A percentile compares a stretch with the other conserved stretches of the same genome.
phyloP scores from a whole-genome alignment of 78 protist species.

The Ministeria vibrans region DNA sequence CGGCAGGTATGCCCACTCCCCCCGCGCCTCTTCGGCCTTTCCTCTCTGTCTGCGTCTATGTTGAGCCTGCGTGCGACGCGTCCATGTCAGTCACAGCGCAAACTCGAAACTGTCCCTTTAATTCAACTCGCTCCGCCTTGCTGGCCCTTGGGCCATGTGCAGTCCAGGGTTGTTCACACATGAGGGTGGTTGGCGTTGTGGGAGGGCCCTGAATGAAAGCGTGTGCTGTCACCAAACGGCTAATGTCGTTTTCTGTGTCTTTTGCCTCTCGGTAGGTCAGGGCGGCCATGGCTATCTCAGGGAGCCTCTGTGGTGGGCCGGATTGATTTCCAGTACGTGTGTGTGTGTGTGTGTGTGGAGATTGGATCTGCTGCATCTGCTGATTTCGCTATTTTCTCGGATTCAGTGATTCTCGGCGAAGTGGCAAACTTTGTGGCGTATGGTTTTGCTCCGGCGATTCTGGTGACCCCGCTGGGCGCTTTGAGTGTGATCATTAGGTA shows the following conservation, averaged over 20 bases:
- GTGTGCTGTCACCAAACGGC: no score
- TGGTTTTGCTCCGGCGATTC: slow-evolving; percentile 18
- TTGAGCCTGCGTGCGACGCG: no score
- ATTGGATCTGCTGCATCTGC: neutral
- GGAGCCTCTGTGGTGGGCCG: slow-evolving; percentile 22
- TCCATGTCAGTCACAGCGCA: no score
- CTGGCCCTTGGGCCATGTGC: no score
- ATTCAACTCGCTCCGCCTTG: no score
- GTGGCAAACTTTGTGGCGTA: slow-evolving; percentile 16
- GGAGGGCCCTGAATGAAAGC: neutral
- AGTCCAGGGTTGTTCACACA: no score
- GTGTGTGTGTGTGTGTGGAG: neutral
- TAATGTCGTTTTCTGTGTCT: no score
- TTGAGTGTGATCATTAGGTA: neutral
- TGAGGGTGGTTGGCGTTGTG: neutral
- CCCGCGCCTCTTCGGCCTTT: neutral
- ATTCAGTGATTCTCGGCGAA: slow-evolving; percentile 11
- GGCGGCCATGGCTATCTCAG: slow-evolving; percentile 8
- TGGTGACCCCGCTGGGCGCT: slow-evolving; percentile 29
- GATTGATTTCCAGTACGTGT: neutral
- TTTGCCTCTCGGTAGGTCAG: neutral
- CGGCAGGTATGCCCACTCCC: neutral
- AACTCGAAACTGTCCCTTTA: no score
- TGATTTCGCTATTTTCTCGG: neutral
- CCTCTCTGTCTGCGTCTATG: neutral